Evolutionary conservation across 352 stramenopile species (phyloP), one percentile per base, ranked within the genome.

Genomic region (Phytophthora ramorum): DNA sequence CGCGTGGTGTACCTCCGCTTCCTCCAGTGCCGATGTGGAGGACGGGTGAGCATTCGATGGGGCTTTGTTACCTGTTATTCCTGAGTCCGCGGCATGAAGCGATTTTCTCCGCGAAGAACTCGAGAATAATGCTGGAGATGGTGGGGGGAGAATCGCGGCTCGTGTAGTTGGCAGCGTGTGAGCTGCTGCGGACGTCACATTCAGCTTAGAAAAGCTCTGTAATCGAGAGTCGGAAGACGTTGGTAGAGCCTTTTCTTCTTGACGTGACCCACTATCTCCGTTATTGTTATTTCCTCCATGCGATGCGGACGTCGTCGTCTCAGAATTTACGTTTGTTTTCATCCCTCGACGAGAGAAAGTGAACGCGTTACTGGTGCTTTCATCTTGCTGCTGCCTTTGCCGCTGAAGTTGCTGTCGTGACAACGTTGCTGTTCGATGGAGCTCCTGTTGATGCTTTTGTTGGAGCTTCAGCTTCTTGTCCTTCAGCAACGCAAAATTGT

Each of bases 401-500:
- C 40, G 62, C 32, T 75, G 61, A 40, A 68, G 49, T 32, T 71
- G 48, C 24, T 75, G 67, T 10, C 67, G 54, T 3, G 65, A 60
- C 17, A 74, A 51, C 1, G 50, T 67, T 26, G 60, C 58, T 22
- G 66, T 57, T 9, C 71, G 58, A 59, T 77, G 69, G 2, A 66
- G 41, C 17, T 77, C 47, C 38, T 76, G 68, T 13, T 74, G 63
- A 41, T 68, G 59, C 7, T 76, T 76, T 53, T 78, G 73, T 38
- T 76, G 61, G 0, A 78, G 20, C 56, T 87, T 89, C 24, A 78
- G 58, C 45, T 81, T 77, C 55, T 93, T 85, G 63, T 97, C 90
- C 56, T 96, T 93, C 26, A 85, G 65, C 28, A 97, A 67, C 1
- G 90, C 89, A 30, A 94, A 84, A 47, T 93, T 96, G 74, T 97